Evolutionary conservation across 257 asterid species (phyloP), one percentile per base, ranked within the genome.

Genomic region (Rubia yunnanensis): DNA sequence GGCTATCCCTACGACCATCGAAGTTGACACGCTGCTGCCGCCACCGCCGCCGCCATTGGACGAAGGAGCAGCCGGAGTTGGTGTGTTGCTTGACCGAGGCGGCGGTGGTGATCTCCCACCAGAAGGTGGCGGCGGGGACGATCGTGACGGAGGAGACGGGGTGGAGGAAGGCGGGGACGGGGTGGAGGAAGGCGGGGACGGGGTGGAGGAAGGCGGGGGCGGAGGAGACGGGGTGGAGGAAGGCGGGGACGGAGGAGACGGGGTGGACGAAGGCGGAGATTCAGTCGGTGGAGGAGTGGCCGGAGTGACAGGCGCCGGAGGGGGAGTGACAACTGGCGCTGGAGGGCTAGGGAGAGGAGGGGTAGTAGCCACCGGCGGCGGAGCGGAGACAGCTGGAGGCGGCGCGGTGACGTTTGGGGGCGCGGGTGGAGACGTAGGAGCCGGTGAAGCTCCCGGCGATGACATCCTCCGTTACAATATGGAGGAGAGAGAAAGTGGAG

Each of bases 1-100:
- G 7, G 94, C 95, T 23, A 89, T 78, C 28, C 95, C 95, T 13
- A 87, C 84, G 15, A 83, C 86, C 72, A 50, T 7, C 39, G 81
- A 86, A 3, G 86, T 76, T 7, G 95, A 72, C 20, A 82, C 69
- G 18, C 78, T 67, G 39, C 73, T 70, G 27, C 73, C 72, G 7
- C 74, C 81, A 26, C 31, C 73, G 30, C 32, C 63, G n/a, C 70
- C 24, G 54, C 31, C 7, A 83, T 63, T 22, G 84, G 75, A 5
- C 15, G 88, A 72, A 0, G 85, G 82, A 30, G 87, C 58, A 7
- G 78, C 48, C 1, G 36, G 67, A 0, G 60, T n/a, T 17, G 78
- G 74, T 15, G 52, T 5, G 22, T 1, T 32, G 3, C 84, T 50
- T 28, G 87, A 60, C 35, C 69, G 10, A 5, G 67, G 54, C 3